Base-by-base conservation (phyloP, 2,329 filamentous ascomycete genomes). In the Pseudopithomyces chartarum region DNA sequence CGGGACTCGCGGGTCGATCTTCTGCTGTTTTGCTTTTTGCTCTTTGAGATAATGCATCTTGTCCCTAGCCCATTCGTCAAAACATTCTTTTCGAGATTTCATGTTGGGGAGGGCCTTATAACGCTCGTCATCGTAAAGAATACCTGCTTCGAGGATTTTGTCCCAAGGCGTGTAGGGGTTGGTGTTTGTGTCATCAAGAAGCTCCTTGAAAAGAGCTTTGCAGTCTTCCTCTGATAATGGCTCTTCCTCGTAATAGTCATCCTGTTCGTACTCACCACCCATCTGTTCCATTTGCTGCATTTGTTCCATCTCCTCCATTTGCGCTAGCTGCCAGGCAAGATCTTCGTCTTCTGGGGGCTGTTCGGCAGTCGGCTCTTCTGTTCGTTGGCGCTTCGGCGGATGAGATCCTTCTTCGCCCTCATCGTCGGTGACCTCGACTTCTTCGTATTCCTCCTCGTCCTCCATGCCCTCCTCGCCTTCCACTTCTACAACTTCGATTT, bases 91-190 rank as follows among this genome's bases (percentile, higher is more conserved):
- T 32, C 95, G 87, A 10, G 87, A 83, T 69, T 89, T 92, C 80
- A 91, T 97, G 40, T 88, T 97, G 13, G 84, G 79, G 1, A 98
- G 83, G 0, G 90, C 88, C 1, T 91, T 93, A 76, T 98, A 99
- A 32, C 95, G 87, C 48, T 89, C 82, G 73, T 99, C 95, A 56
- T 96, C 88, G 46, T 97, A 83, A 38, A 99, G 85, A 55, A 85
- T 86, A 23, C 89, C 90, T 60, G 94, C 89, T 62, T 96, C 90
- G 20, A 97, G 84, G 5, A 97, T 80, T 61, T 90, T 94, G 47
- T 98, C 93, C 92, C 94, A 99, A 0, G 92, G 88, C 26, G 87
- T 90, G 78, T 92, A 99, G 0, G 95, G 95, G 68, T 87, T 96
- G 73, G 96, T 88, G 47, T 83, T 80, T 66, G 86, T 87, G 73